Conservation (phyloP, 1,284 basidiomycete species). For the Cryptococcus deneoformans region DNA sequence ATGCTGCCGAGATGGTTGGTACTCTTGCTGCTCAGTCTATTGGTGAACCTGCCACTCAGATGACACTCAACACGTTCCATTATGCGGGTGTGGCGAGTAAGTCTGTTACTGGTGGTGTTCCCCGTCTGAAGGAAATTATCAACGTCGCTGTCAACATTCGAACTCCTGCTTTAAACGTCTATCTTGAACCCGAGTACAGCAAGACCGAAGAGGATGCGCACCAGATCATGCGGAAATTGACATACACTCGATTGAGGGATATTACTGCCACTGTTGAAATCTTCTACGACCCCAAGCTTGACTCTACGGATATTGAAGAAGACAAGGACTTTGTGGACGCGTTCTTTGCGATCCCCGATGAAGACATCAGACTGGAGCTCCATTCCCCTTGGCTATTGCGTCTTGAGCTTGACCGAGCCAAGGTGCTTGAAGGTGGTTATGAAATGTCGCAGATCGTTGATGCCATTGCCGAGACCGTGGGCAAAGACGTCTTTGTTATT, state of each 20-base stretch:
- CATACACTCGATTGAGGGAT: constrained; percentile 88
- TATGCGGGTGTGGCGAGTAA: constrained; percentile 98
- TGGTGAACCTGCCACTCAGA: constrained; percentile 98
- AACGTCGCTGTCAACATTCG: constrained; percentile 99
- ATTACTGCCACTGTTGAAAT: constrained; percentile 96
- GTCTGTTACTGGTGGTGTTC: constrained; percentile 97
- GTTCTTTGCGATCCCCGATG: constrained; percentile 99
- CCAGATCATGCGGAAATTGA: constrained; percentile 56
- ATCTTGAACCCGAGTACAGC: constrained; percentile 70
- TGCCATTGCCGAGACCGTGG: constrained; percentile 91
- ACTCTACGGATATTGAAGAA: constrained; percentile 91
- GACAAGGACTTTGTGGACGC: constrained; percentile 96
- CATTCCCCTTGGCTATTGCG: constrained; percentile 99
- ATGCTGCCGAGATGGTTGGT: constrained; percentile 99
- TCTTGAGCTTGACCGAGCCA: constrained; percentile 92
- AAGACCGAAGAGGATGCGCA: constrained; percentile 65
- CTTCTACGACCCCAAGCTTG: constrained; percentile 95
- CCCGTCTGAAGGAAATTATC: constrained; percentile 97
- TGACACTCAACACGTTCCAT: constrained; percentile 97
- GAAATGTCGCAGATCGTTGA: constrained; percentile 95
- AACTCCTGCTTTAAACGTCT: constrained; percentile 92
- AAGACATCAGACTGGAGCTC: constrained; percentile 87
- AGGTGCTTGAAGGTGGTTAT: constrained; percentile 96
- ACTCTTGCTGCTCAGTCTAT: constrained; percentile 98
- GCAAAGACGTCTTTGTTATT: constrained; percentile 95